Conservation (phyloP, 2,329 filamentous ascomycete genomes). For the Pseudocercospora vitis region DNA sequence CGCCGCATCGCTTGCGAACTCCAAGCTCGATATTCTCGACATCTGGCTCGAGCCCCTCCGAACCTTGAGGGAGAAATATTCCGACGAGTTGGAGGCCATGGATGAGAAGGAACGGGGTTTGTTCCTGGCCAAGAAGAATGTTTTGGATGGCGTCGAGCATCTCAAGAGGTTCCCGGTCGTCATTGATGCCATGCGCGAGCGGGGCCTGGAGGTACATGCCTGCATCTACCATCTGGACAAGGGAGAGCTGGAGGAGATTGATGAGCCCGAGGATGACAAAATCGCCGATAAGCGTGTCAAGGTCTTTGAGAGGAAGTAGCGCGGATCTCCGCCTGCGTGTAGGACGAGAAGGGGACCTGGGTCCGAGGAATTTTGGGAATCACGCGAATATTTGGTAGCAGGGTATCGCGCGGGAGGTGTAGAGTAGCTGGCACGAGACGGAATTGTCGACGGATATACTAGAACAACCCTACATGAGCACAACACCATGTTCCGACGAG, state of each 20-base stretch:
- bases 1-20: slow-evolving; percentile 55
- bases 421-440: too few species aligned
- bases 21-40: slow-evolving; percentile 59
- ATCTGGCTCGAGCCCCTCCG: slow-evolving; percentile 61
- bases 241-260: slow-evolving; percentile 55
- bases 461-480: too few species aligned
- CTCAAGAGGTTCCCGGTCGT: slow-evolving; percentile 69
- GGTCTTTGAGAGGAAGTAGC: slow-evolving; percentile 30
- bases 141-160: slow-evolving; percentile 65
- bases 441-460: too few species aligned
- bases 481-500: too few species aligned
- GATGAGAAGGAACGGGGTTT: slow-evolving; percentile 52
- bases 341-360: background rate
- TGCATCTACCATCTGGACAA: slow-evolving; percentile 67
- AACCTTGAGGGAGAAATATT: slow-evolving; percentile 55
- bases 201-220: slow-evolving; percentile 75
- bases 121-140: slow-evolving; percentile 74
- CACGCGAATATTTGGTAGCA: background rate
- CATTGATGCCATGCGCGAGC: slow-evolving; percentile 67
- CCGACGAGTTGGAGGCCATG: slow-evolving; percentile 51
- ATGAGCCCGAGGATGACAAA: slow-evolving; percentile 34
- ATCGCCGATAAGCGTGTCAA: slow-evolving; percentile 22
- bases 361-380: background rate
- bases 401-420: too few species aligned
- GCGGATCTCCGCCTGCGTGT: background rate